Evolutionary conservation across 1,139 yeast genomes (phyloP).

Genomic region (Casaregolazyma lundiana): DNA sequence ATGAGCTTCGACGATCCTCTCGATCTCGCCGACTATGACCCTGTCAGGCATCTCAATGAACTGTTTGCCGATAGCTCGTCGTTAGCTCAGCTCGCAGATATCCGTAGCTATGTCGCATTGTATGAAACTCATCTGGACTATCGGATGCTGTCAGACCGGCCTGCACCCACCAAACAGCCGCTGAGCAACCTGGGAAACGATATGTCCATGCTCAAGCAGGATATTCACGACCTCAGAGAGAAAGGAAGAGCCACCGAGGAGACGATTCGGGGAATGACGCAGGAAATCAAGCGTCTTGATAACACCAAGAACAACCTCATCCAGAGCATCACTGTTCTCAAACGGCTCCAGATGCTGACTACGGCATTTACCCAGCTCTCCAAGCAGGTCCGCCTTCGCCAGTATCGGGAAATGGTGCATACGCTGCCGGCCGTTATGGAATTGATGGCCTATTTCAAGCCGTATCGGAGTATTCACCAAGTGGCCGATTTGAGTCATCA

Average conservation of each 20-base stretch:
- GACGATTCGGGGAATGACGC: slow-evolving; percentile 65
- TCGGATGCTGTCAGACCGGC: slow-evolving; percentile 25
- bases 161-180: neutral
- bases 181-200: slow-evolving; percentile 27
- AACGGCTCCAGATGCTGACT: slow-evolving; percentile 80
- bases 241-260: slow-evolving; percentile 56
- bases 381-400: slow-evolving; percentile 41
- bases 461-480: slow-evolving; percentile 79
- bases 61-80: slow-evolving; percentile 28
- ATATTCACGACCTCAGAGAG: slow-evolving; percentile 43
- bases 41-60: slow-evolving; percentile 37
- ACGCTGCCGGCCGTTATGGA: slow-evolving; percentile 76
- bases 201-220: slow-evolving; percentile 36
- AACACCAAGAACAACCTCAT: slow-evolving; percentile 78
- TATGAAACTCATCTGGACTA: slow-evolving; percentile 47
- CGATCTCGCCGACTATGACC: slow-evolving; percentile 34
- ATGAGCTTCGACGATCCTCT: slow-evolving; percentile 13
- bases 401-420: slow-evolving; percentile 64
- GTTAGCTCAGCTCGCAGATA: slow-evolving; percentile 20
- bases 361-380: slow-evolving; percentile 69
- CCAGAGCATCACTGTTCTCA: slow-evolving; percentile 76
- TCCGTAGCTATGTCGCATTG: slow-evolving; percentile 28
- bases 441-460: slow-evolving; percentile 67
- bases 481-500: slow-evolving; percentile 64
- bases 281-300: slow-evolving; percentile 73